Percentiles rank a stretch among this genome's conserved stretches.
Conservation (phyloP, 225 moss, liverwort and hornwort species). For the Polytrichum formosum region DNA sequence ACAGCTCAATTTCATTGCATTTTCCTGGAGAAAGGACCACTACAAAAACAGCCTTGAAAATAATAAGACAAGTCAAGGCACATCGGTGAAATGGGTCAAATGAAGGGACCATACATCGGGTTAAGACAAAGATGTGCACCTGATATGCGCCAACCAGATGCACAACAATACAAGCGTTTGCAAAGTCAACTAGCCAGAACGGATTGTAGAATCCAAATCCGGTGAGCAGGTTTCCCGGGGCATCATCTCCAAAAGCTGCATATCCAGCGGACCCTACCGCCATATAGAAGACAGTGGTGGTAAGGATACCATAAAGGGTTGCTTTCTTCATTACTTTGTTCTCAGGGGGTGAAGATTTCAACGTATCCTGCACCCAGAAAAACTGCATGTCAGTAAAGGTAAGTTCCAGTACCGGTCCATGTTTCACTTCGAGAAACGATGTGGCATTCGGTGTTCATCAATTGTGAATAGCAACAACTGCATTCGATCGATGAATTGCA, state of each 20-base stretch:
- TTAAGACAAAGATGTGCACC: slow-evolving; percentile 19
- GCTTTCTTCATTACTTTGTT: slow-evolving; percentile 61
- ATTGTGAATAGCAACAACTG: no score
- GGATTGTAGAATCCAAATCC: slow-evolving; percentile 75
- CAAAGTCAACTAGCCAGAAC: slow-evolving; percentile 59
- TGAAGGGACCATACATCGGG: no score
- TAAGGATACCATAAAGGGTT: slow-evolving; percentile 41
- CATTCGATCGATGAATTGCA: no score
- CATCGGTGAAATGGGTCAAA: no score
- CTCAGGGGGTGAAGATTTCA: slow-evolving; percentile 41
- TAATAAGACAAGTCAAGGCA: no score
- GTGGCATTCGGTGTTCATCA: no score
- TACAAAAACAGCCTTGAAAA: no score
- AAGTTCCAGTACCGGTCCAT: no score
- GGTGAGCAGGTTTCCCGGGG: slow-evolving; percentile 68
- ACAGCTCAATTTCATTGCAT: no score
- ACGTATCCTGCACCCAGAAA: slow-evolving; percentile 25
- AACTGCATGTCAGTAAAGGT: no score
- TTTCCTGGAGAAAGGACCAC: no score
- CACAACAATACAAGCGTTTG: slow-evolving; percentile 65
- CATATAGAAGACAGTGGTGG: slow-evolving; percentile 71
- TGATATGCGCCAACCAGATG: slow-evolving; percentile 76
- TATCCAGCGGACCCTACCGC: slow-evolving; percentile 71
- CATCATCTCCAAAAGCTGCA: slow-evolving; percentile 64
- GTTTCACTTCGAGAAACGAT: no score